phyloP scores from a whole-genome alignment of 2,329 filamentous ascomycete species.

The Pseudopyricularia cyperi region DNA sequence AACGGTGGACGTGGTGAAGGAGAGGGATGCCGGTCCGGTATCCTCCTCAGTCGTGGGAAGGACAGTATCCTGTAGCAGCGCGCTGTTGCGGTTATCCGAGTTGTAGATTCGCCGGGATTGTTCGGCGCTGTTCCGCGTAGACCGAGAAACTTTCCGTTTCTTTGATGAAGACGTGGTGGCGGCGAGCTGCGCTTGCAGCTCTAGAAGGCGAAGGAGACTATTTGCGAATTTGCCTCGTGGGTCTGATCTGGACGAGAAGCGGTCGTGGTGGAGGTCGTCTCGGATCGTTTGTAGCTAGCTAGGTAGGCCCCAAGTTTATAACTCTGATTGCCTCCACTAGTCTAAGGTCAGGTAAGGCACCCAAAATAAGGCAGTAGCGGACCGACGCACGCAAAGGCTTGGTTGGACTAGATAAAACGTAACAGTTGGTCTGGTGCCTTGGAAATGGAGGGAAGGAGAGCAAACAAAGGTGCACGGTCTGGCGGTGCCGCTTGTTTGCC shows the following conservation, averaged over 20 bases:
- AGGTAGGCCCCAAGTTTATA: too few species aligned
- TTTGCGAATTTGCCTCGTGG: too few species aligned
- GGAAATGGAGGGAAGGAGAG: not conserved
- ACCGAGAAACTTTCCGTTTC: slow-evolving; percentile 54
- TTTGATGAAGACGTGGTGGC: slow-evolving; percentile 62
- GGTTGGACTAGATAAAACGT: too few species aligned
- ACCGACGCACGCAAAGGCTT: too few species aligned
- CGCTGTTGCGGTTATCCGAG: not conserved
- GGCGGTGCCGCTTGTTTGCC: slow-evolving; percentile 1
- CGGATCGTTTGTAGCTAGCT: too few species aligned
- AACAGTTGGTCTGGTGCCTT: too few species aligned
- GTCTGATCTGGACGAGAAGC: not conserved
- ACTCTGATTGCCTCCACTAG: too few species aligned
- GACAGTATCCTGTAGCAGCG: slow-evolving; percentile 22
- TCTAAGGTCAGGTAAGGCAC: not conserved
- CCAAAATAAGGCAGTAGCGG: too few species aligned
- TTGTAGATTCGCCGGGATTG: slow-evolving; percentile 14
- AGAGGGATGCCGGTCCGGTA: slow-evolving; percentile 32
- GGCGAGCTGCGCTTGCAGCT: slow-evolving; percentile 55
- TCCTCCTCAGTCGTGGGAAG: slow-evolving; percentile 39
- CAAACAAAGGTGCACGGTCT: not conserved
- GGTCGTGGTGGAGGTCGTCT: not conserved
- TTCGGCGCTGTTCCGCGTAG: slow-evolving; percentile 22
- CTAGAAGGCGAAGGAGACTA: slow-evolving; percentile 14
- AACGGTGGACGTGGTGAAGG: slow-evolving; percentile 29